Evolutionary conservation across 1,284 basidiomycete genomes (phyloP).

Genomic region (Malassezia globosa): DNA sequence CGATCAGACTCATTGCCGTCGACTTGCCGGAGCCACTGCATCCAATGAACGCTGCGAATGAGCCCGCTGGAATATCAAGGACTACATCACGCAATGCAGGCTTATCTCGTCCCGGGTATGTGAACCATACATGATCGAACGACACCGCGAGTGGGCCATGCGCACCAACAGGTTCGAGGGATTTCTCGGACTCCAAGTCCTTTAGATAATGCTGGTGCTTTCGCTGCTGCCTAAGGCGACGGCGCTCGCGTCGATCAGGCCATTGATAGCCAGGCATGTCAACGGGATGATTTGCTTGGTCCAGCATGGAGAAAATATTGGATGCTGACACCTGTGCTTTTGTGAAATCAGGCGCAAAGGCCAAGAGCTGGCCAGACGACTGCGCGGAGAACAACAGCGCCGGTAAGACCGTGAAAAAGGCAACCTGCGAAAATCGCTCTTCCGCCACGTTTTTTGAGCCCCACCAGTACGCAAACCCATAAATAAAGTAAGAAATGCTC

Average conservation of each 20-base stretch:
- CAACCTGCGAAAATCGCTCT: constrained; percentile 26
- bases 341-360: constrained; percentile 35
- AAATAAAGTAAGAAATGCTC: constrained; percentile 38
- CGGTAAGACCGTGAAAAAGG: constrained; percentile 37
- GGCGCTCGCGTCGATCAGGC: neutral
- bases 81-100: constrained; percentile 24
- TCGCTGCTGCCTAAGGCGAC: neutral
- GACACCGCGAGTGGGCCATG: constrained; percentile 6
- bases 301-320: constrained; percentile 30
- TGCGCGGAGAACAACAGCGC: constrained; percentile 38
- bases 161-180: neutral
- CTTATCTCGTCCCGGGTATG: constrained; percentile 20
- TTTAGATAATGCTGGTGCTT: too few species aligned
- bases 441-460: constrained; percentile 34
- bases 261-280: neutral
- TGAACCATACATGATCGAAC: constrained; percentile 23
- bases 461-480: constrained; percentile 41
- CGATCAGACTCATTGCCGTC: constrained; percentile 34
- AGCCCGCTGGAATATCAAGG: constrained; percentile 20
- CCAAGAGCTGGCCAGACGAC: constrained; percentile 34
- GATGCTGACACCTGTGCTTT: constrained; percentile 34
- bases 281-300: constrained; percentile 3
- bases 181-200: constrained; percentile 1
- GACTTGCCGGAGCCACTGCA: constrained; percentile 22
- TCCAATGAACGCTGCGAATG: constrained; percentile 9